These are phyloP conservation scores for Hanseniaspora singularis DNA, from an alignment of 805 yeast genomes.

Conservation along the genomic window DNA sequence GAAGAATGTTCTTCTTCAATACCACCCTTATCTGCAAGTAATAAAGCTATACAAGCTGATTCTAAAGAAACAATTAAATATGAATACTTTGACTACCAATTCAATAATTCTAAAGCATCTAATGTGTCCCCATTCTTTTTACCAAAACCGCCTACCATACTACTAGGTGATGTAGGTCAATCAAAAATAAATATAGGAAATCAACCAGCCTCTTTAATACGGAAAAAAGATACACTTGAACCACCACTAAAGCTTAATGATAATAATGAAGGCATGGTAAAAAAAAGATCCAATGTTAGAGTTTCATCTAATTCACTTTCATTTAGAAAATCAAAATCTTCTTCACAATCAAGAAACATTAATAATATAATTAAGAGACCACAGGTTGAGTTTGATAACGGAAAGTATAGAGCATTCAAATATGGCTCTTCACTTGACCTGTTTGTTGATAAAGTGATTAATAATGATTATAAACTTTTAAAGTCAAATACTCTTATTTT, in stretches of 20 bases:
- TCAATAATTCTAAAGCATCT: too few relatives aligned
- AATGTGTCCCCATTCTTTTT: too few relatives aligned
- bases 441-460: neutral
- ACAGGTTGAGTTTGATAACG: neutral
- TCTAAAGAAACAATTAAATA: too few relatives aligned
- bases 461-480: neutral
- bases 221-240: neutral
- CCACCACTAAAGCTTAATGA: conserved; percentile 1
- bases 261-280: neutral
- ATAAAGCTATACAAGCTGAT: neutral
- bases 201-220: neutral
- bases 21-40: neutral
- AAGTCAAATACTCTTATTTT: neutral
- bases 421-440: neutral
- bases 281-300: neutral
- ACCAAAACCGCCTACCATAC: neutral
- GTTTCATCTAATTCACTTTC: neutral
- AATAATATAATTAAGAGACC: conserved; percentile 13
- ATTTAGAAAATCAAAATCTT: neutral
- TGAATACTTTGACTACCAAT: too few relatives aligned
- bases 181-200: too few relatives aligned
- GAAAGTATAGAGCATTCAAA: neutral
- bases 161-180: too few relatives aligned
- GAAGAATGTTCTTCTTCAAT: neutral
- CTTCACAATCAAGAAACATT: neutral